Conservation (phyloP, 306 rosid species). For the Pachyrhizus erosus region DNA sequence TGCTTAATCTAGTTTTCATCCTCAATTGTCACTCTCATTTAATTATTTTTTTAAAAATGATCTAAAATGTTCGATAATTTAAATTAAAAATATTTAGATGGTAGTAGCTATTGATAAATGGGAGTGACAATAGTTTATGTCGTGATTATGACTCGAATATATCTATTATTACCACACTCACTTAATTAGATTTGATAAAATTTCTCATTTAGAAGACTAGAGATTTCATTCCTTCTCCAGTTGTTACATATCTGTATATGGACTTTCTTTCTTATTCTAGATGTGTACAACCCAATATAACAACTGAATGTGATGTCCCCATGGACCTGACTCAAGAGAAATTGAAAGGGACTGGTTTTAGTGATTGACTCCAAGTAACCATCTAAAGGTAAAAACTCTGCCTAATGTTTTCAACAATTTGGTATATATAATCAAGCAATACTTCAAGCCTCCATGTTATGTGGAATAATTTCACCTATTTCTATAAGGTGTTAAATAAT, state of each 20-base stretch:
- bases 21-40: neutral
- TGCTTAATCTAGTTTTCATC: neutral
- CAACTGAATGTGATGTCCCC: neutral
- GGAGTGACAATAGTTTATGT: neutral
- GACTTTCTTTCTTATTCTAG: neutral
- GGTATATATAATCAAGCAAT: neutral
- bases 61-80: neutral
- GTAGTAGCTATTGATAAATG: neutral
- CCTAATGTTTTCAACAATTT: constrained; percentile 40
- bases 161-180: neutral
- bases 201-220: neutral
- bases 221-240: neutral
- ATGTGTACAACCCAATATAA: neutral
- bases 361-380: constrained; percentile 21
- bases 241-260: neutral
- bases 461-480: neutral
- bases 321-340: neutral
- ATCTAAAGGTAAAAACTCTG: neutral
- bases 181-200: neutral
- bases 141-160: neutral
- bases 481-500: neutral
- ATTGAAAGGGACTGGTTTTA: neutral
- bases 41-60: neutral
- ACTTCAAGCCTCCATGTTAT: constrained; percentile 33
- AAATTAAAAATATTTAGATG: neutral